Percentiles rank a stretch among this genome's conserved stretches.
Evolutionary conservation across 2,329 filamentous ascomycete genomes (phyloP).

Genomic region (Bertia moriformis): DNA sequence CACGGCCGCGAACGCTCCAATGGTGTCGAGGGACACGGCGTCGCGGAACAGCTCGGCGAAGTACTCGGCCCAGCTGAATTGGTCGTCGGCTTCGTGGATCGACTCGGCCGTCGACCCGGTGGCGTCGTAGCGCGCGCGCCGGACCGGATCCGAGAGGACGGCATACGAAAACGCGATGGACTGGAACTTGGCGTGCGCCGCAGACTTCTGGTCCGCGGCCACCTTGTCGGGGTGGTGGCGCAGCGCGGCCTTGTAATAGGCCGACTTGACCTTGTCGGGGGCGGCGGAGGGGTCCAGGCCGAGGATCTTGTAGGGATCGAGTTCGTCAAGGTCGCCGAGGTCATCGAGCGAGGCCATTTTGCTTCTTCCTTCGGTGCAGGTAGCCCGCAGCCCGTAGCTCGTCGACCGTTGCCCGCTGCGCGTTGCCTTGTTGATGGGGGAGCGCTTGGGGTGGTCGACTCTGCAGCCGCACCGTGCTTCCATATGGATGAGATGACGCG

Average conservation of each 20-base stretch:
- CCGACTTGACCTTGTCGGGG: constrained; percentile 67
- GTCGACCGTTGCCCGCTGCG: constrained; percentile 9
- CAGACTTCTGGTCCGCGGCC: constrained; percentile 46
- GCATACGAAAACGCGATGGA: constrained; percentile 86
- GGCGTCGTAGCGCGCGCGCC: constrained; percentile 74
- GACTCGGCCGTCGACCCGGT: constrained; percentile 82
- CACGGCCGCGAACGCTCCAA: constrained; percentile 58
- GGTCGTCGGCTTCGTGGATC: constrained; percentile 58
- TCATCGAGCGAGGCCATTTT: constrained; percentile 36
- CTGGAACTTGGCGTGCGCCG: constrained; percentile 73
- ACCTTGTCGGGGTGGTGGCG: constrained; percentile 84
- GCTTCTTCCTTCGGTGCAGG: constrained; percentile 5
- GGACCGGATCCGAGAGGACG: constrained; percentile 67
- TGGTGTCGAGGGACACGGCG: constrained; percentile 58
- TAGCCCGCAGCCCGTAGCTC: constrained; percentile 3
- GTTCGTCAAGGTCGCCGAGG: too few species aligned
- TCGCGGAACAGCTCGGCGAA: constrained; percentile 74
- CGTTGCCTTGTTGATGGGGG: constrained; percentile 5
- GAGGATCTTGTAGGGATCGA: constrained; percentile 71
- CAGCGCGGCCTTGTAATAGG: constrained; percentile 82
- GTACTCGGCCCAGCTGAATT: constrained; percentile 80
- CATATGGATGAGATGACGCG: too few species aligned
- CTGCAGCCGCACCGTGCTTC: too few species aligned
- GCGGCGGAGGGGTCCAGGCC: constrained; percentile 57
- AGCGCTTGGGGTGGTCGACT: too few species aligned